Conservation (phyloP, 805 yeast species). For the Saccharomycopsis synnaedendra region DNA sequence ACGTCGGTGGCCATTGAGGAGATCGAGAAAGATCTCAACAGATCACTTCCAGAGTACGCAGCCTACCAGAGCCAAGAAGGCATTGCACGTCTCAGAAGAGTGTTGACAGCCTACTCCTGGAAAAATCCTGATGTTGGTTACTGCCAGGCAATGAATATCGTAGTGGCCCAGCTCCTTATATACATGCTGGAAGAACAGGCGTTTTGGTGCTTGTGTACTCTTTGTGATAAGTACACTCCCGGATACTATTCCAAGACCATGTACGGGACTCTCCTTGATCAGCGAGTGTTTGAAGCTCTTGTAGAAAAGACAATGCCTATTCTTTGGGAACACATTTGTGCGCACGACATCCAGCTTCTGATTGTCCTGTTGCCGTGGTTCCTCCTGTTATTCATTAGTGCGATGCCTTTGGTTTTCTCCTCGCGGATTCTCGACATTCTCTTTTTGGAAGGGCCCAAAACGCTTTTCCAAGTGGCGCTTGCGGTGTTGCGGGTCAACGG, state of each 20-base stretch:
- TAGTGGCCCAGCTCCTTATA: constrained; percentile 65
- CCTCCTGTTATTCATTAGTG: constrained; percentile 73
- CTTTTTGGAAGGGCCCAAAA: constrained; percentile 79
- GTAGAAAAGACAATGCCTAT: constrained; percentile 86
- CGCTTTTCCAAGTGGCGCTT: constrained; percentile 84
- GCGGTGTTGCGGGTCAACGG: constrained; percentile 88
- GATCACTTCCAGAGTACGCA: constrained; percentile 92
- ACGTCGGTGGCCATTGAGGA: constrained; percentile 85
- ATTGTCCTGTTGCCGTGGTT: constrained; percentile 97
- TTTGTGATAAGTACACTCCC: constrained; percentile 81
- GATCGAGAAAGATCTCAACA: constrained; percentile 87
- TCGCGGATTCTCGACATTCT: constrained; percentile 85
- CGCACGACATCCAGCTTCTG: constrained; percentile 79
- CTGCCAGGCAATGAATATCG: constrained; percentile 98
- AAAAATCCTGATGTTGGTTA: constrained; percentile 94
- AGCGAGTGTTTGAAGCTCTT: constrained; percentile 81
- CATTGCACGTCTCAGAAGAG: constrained; percentile 72
- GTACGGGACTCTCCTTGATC: constrained; percentile 95
- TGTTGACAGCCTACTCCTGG: constrained; percentile 92
- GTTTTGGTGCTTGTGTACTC: constrained; percentile 74
- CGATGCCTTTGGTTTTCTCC: constrained; percentile 93
- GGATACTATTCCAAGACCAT: constrained; percentile 95
- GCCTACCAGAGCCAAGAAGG: constrained; percentile 88
- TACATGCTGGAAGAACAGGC: constrained; percentile 96
- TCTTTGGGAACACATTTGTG: constrained; percentile 69